Evolutionary conservation across 2,329 filamentous ascomycete genomes (phyloP).

Genomic region (Trichoderma sp.): DNA sequence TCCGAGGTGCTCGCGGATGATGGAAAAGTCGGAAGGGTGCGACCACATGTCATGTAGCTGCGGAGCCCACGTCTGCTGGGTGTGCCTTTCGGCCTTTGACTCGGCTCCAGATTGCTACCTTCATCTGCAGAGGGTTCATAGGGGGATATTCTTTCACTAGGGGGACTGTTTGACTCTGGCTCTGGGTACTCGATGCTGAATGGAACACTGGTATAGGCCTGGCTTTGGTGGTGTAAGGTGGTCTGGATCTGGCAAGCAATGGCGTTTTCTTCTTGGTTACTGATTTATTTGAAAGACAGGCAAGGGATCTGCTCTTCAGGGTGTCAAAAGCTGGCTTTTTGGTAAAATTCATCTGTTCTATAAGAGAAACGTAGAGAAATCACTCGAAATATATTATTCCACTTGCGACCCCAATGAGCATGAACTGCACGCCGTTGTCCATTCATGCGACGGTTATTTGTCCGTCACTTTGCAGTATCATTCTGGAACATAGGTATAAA

Average conservation of each 20-base stretch:
- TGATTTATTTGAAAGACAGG: not conserved
- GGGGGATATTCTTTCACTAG: not conserved
- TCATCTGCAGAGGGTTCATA: slow-evolving; percentile 13
- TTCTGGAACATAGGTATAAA: not conserved
- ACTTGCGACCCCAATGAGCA: no score
- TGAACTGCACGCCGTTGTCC: no score
- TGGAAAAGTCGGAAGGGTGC: slow-evolving; percentile 51
- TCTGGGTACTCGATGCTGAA: no score
- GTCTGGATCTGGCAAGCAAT: not conserved
- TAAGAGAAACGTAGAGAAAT: no score
- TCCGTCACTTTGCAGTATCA: no score
- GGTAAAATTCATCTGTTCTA: no score
- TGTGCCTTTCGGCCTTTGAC: slow-evolving; percentile 41
- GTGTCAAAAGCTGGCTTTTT: no score
- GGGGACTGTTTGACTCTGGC: not conserved
- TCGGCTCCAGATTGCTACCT: not conserved
- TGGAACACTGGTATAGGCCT: not conserved
- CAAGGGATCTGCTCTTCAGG: not conserved
- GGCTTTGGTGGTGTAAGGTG: not conserved
- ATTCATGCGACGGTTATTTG: no score
- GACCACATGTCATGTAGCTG: slow-evolving; percentile 52
- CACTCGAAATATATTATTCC: no score
- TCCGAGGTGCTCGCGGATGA: slow-evolving; percentile 43
- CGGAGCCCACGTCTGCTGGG: slow-evolving; percentile 51
- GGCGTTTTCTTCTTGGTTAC: not conserved